Evolutionary conservation across 73 alveolate genomes (phyloP).

Genomic region (Paramecium biaurelia): DNA sequence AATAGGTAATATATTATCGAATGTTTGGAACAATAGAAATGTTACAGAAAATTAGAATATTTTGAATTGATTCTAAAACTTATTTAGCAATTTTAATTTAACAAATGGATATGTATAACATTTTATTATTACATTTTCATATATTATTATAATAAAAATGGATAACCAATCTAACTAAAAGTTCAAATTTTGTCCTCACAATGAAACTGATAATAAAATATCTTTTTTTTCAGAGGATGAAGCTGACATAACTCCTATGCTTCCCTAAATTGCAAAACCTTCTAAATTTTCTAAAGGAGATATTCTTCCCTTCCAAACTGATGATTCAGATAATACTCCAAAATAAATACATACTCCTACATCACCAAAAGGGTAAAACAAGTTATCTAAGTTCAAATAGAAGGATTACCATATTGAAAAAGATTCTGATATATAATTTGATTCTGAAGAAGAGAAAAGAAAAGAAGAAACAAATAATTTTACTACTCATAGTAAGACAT

Average conservation of each 20-base stretch:
- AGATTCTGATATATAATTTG: not conserved
- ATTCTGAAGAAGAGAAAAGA: not conserved
- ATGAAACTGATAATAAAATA: not conserved
- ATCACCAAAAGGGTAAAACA: constrained; percentile 30
- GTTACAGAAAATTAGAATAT: not conserved
- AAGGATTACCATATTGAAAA: not conserved
- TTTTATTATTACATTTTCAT: not conserved
- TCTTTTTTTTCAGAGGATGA: constrained; percentile 24
- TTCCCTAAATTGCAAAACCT: not conserved
- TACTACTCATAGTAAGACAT: not conserved
- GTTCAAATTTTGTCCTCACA: not conserved
- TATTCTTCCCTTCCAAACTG: not conserved
- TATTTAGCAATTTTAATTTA: not conserved
- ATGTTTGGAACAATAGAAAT: not conserved
- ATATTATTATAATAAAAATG: not conserved
- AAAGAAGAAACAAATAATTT: not conserved
- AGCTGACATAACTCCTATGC: not conserved
- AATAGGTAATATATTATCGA: not conserved
- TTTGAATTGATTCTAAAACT: not conserved
- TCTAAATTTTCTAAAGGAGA: constrained; percentile 13
- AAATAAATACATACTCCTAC: not conserved
- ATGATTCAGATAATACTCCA: constrained; percentile 21
- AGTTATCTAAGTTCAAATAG: constrained; percentile 36
- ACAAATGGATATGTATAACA: not conserved
- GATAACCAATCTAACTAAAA: not conserved